Base-by-base conservation (phyloP, 495 filamentous ascomycete species). In the Delitschia confertaspora region DNA sequence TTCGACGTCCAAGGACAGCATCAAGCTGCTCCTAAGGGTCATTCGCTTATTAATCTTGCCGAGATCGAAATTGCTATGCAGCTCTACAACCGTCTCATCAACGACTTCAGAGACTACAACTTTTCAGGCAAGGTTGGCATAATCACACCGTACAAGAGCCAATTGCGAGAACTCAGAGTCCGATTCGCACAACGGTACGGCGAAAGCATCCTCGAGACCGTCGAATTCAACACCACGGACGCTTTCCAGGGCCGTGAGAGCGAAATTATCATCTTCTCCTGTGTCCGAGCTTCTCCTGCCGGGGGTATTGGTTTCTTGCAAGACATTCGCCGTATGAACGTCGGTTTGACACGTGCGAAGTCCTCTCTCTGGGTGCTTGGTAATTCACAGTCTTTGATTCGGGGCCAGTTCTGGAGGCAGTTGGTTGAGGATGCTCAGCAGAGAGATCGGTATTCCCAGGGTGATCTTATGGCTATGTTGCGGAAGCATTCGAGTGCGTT, bases 251-350 rank as follows among this genome's bases (percentile, higher is more conserved):
- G 91, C 50, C 78, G 91, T 35, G 91, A 98, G 65, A 87, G 85
- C 58, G 91, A 98, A 62, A 79, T 98, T 48, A 95, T 98, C 58
- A 95, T 98, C 45, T 98, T 98, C 68, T 96, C 93, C 36, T 98
- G 91, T 61, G 91, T 98, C 23, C 78, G 91, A 64, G 88, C 91
- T 23, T 88, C 84, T 11, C 69, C 76, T 8, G 83, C 78, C 21
- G 86, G 87, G 21, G 86, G 93, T 55, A 94, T 98, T 57, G 91
- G 91, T 71, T 98, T 98, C 76, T 79, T 98, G 72, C 79, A 82
- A 32, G 91, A 98, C 66, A 93, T 98, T 58, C 79, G 91, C 38
- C 91, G 91, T 76, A 98, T 98, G 91, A 98, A 98, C 66, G 91
- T 98, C 57, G 91, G 91, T 67, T 69, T 98, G 31, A 98, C 91